These are phyloP conservation scores for Saccharomyces hybrid DNA, from an alignment of 1,139 yeast genomes.

Conservation along the genomic window DNA sequence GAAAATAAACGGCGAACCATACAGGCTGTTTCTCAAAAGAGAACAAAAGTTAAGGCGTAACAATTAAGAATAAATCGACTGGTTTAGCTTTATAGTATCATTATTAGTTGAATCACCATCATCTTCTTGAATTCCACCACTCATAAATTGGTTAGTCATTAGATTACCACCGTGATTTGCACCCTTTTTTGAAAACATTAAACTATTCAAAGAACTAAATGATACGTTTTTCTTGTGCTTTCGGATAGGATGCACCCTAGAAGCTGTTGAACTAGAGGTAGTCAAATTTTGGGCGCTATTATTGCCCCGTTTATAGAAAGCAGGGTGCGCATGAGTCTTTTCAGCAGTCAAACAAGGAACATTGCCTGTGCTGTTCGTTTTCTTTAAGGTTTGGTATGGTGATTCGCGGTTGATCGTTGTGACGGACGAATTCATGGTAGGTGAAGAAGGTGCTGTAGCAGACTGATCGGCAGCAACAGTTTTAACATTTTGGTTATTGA, in stretches of 20 bases:
- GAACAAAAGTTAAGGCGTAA: background rate
- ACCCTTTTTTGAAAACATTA: slow-evolving; percentile 29
- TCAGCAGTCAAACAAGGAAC: slow-evolving; percentile 10
- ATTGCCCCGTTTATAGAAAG: slow-evolving; percentile 16
- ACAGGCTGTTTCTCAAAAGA: background rate
- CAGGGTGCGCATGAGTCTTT: slow-evolving; percentile 7
- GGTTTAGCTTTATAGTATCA: slow-evolving; percentile 21
- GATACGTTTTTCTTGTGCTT: slow-evolving; percentile 32
- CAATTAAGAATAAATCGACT: slow-evolving; percentile 23
- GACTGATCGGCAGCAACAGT: background rate
- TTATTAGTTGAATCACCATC: slow-evolving; percentile 21
- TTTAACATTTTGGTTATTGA: slow-evolving; percentile 21
- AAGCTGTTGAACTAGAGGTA: slow-evolving; percentile 7
- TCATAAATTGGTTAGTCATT: slow-evolving; percentile 10
- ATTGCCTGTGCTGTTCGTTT: slow-evolving; percentile 17
- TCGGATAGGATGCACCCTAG: slow-evolving; percentile 24
- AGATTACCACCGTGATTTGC: slow-evolving; percentile 5
- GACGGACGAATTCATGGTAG: slow-evolving; percentile 5
- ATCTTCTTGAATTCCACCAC: slow-evolving; percentile 25
- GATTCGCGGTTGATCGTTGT: slow-evolving; percentile 3
- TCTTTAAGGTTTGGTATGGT: slow-evolving; percentile 10
- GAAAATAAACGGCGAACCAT: background rate
- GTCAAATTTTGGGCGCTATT: slow-evolving; percentile 24
- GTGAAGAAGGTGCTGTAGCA: background rate
- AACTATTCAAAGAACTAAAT: slow-evolving; percentile 32